A percentile compares a stretch with the other conserved stretches of the same genome.
These are phyloP conservation scores for Erythrophleum fordii DNA, from an alignment of 306 rosid species.

Conservation along the genomic window DNA sequence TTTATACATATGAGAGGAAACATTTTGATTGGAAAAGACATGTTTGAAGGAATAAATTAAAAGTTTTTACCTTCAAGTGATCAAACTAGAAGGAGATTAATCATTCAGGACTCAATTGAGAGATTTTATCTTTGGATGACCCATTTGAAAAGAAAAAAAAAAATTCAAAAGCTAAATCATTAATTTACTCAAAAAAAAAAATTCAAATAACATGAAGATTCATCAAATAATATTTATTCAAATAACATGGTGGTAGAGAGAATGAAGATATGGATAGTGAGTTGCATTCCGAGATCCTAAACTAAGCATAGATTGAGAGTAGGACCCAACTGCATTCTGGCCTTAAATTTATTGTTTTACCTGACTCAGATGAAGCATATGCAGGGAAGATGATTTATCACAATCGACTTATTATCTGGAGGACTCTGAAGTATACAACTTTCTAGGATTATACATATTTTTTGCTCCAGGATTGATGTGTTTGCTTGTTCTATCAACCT, in stretches of 20 bases:
- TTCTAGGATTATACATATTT: neutral
- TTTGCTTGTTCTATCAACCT: neutral
- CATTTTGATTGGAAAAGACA: too few relatives aligned
- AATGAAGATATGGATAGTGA: neutral
- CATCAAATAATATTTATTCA: too few relatives aligned
- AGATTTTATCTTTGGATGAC: too few relatives aligned
- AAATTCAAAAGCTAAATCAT: too few relatives aligned
- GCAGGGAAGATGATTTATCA: constrained; percentile 29
- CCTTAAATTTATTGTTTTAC: constrained; percentile 50
- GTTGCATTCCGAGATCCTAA: neutral
- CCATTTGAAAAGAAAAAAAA: too few relatives aligned
- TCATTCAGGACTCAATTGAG: too few relatives aligned
- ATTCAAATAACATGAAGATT: too few relatives aligned
- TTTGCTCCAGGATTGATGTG: neutral
- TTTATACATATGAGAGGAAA: too few relatives aligned
- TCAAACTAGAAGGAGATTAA: too few relatives aligned
- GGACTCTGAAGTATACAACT: neutral
- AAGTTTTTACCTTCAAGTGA: too few relatives aligned
- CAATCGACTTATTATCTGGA: constrained; percentile 19
- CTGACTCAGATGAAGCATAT: constrained; percentile 53
- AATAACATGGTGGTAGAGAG: neutral
- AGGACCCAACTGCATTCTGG: constrained; percentile 72
- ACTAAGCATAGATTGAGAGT: constrained; percentile 69
- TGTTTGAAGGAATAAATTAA: too few relatives aligned
- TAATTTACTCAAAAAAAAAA: too few relatives aligned